Evolutionary conservation across 306 rosid species (phyloP).

Genomic region (Crotalaria pallida): DNA sequence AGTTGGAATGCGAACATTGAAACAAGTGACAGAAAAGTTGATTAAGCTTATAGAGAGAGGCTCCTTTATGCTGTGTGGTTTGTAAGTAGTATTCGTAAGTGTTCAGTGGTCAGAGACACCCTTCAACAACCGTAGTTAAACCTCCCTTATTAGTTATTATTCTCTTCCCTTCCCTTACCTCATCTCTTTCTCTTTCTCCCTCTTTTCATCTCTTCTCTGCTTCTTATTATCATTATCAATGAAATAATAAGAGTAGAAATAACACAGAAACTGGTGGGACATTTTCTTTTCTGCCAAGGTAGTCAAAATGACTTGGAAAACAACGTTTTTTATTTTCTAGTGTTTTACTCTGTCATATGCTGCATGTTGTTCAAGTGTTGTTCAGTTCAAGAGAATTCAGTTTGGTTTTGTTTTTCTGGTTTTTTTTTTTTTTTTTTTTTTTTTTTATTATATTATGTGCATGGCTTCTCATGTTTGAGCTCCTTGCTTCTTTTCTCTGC

Average conservation of each 20-base stretch:
- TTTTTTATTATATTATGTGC: conserved; percentile 30
- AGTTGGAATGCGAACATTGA: conserved; percentile 17
- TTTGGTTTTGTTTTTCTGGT: conserved; percentile 3
- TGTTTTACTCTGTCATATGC: conserved; percentile 18
- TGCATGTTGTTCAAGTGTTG: conserved; percentile 26
- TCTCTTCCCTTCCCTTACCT: background rate
- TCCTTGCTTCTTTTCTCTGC: conserved; percentile 8
- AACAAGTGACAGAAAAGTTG: conserved; percentile 14
- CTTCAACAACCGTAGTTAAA: conserved; percentile 39
- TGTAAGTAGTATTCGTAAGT: conserved; percentile 31
- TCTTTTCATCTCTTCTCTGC: background rate
- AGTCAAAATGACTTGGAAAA: background rate
- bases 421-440: background rate
- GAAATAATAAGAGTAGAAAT: conserved; percentile 15
- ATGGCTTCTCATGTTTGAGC: conserved; percentile 52
- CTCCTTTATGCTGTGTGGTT: conserved; percentile 54
- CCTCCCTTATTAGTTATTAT: background rate
- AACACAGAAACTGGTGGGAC: conserved; percentile 20
- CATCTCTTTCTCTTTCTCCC: background rate
- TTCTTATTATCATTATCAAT: conserved; percentile 28
- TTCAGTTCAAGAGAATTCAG: conserved; percentile 1
- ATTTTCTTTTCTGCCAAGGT: conserved; percentile 34
- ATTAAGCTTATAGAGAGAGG: conserved; percentile 15
- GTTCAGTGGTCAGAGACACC: conserved; percentile 33
- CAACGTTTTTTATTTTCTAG: background rate